phyloP scores from a whole-genome alignment of 768 basidiomycete genomes.

The Agaricus bisporus region DNA sequence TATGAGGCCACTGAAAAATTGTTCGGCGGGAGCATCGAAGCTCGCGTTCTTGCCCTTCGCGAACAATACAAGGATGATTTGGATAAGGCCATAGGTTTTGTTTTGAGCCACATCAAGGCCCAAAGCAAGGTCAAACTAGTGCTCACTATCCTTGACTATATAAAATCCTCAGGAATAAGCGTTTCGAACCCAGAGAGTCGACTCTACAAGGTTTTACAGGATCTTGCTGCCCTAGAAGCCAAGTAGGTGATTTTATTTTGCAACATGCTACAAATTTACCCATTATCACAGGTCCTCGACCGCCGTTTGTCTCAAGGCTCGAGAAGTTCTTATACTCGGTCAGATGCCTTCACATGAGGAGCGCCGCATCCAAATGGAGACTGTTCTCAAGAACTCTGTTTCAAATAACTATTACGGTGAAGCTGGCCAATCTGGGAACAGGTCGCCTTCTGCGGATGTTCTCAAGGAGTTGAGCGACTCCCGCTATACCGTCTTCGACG shows the following conservation, averaged over 20 bases:
- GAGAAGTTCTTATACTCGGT: slow-evolving; percentile 93
- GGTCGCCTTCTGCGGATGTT: slow-evolving; percentile 80
- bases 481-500: slow-evolving; percentile 94
- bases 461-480: slow-evolving; percentile 94
- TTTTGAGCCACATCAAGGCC: slow-evolving; percentile 94
- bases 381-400: slow-evolving; percentile 84
- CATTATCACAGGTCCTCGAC: slow-evolving; percentile 66
- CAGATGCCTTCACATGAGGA: slow-evolving; percentile 98
- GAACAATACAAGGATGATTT: slow-evolving; percentile 92
- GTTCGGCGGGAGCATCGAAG: slow-evolving; percentile 92
- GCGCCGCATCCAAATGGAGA: slow-evolving; percentile 89
- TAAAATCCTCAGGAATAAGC: slow-evolving; percentile 75
- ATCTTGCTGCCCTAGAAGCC: slow-evolving; percentile 82
- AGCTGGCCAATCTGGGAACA: slow-evolving; percentile 23
- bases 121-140: slow-evolving; percentile 89
- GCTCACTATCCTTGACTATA: slow-evolving; percentile 79
- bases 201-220: slow-evolving; percentile 72
- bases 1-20: slow-evolving; percentile 88
- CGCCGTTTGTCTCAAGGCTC: slow-evolving; percentile 87
- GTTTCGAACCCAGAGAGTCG: slow-evolving; percentile 70
- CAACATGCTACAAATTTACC: not conserved
- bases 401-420: slow-evolving; percentile 89
- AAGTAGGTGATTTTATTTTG: slow-evolving; percentile 46
- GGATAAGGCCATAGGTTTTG: slow-evolving; percentile 78
- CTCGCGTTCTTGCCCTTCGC: slow-evolving; percentile 81